Percentiles rank a stretch among this genome's conserved stretches.
phyloP scores from a whole-genome alignment of 2,329 filamentous ascomycete genomes.

The Trichoderma cornu-damae region DNA sequence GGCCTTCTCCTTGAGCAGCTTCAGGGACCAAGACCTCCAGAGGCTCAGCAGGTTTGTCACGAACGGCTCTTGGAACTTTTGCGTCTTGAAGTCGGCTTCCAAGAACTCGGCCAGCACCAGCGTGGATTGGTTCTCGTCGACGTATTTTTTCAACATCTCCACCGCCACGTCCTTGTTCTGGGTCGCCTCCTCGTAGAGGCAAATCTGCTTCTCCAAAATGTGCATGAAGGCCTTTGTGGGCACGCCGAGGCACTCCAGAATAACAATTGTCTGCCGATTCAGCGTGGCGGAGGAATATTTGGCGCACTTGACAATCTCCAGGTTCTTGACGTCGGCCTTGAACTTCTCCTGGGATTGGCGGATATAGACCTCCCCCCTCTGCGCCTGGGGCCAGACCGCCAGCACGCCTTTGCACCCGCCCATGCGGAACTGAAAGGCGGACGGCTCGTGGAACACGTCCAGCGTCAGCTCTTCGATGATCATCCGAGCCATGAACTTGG shows the following conservation, averaged over 20 bases:
- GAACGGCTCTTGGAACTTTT: slow-evolving; percentile 65
- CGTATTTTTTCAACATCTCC: slow-evolving; percentile 62
- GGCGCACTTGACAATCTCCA: slow-evolving; percentile 84
- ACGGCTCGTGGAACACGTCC: slow-evolving; percentile 57
- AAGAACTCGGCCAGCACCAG: slow-evolving; percentile 71
- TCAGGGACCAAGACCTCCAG: slow-evolving; percentile 86
- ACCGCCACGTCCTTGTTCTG: slow-evolving; percentile 58
- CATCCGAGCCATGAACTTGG: slow-evolving; percentile 66
- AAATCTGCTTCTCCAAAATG: slow-evolving; percentile 64
- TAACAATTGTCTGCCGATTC: slow-evolving; percentile 83
- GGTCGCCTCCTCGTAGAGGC: slow-evolving; percentile 66
- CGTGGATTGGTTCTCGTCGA: slow-evolving; percentile 82
- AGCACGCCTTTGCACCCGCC: slow-evolving; percentile 91
- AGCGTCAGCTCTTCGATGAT: slow-evolving; percentile 66
- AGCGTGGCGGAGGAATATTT: slow-evolving; percentile 71
- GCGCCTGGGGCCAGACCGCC: slow-evolving; percentile 64
- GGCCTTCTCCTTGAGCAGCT: slow-evolving; percentile 87
- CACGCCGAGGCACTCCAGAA: slow-evolving; percentile 76
- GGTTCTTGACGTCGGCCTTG: slow-evolving; percentile 57
- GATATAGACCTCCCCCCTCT: slow-evolving; percentile 65
- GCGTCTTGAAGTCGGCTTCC: slow-evolving; percentile 68
- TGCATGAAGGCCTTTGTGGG: slow-evolving; percentile 58
- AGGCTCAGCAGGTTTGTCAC: slow-evolving; percentile 70
- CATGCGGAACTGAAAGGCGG: slow-evolving; percentile 85
- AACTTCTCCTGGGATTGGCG: slow-evolving; percentile 89